phyloP scores from a whole-genome alignment of 352 stramenopile genomes.

The Hyaloperonospora brassicae region DNA sequence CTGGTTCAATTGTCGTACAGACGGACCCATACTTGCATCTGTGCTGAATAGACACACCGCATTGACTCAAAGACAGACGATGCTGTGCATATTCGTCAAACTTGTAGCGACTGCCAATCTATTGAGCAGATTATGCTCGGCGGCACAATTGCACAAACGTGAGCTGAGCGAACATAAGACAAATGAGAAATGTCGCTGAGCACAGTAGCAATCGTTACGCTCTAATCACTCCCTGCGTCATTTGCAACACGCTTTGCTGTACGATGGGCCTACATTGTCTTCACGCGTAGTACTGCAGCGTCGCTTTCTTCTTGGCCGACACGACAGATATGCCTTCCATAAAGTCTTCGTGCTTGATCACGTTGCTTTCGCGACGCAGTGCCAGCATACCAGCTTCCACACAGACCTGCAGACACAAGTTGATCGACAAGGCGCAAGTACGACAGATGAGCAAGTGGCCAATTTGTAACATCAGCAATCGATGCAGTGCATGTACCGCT shows the following conservation, averaged over 20 bases:
- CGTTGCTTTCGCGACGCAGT: conserved; percentile 88
- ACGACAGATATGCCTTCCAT: conserved; percentile 98
- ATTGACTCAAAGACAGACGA: too few relatives aligned
- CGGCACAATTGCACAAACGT: conserved; percentile 30
- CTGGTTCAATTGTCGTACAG: too few relatives aligned
- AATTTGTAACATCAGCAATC: not conserved
- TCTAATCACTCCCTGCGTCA: conserved; percentile 31
- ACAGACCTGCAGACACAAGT: conserved; percentile 64
- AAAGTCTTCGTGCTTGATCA: conserved; percentile 99
- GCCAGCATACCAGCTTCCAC: conserved; percentile 98
- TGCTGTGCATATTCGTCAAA: too few relatives aligned
- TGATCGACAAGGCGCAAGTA: not conserved
- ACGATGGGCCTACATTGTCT: conserved; percentile 5
- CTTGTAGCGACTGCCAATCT: conserved; percentile 29
- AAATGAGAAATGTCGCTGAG: too few relatives aligned
- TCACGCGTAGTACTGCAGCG: conserved; percentile 96
- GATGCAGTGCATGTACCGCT: conserved; percentile 52
- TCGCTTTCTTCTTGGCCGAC: conserved; percentile 96
- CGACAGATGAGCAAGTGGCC: not conserved
- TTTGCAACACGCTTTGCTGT: conserved; percentile 8
- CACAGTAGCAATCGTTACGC: too few relatives aligned
- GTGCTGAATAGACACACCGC: too few relatives aligned
- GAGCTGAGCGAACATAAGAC: too few relatives aligned
- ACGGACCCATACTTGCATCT: too few relatives aligned
- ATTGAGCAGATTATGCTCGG: conserved; percentile 42